Conservation (phyloP, 1,139 yeast species). For the Geotrichum candidum region DNA sequence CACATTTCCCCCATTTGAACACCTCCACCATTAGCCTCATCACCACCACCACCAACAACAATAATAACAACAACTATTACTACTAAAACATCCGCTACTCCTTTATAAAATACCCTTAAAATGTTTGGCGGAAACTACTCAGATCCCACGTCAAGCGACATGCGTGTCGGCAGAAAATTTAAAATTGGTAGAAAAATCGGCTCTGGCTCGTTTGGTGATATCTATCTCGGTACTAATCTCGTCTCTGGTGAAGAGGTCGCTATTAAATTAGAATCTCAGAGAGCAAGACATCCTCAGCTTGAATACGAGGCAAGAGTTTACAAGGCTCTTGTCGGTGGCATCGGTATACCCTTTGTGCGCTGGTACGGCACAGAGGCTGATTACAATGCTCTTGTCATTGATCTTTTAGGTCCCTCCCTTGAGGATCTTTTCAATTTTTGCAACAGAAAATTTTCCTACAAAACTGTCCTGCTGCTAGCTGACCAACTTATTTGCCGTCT, state of each 20-base stretch:
- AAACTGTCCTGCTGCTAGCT: conserved; percentile 86
- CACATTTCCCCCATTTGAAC: background rate
- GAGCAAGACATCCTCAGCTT: conserved; percentile 93
- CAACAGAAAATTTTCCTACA: conserved; percentile 85
- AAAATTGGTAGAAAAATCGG: conserved; percentile 96
- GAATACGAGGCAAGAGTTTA: conserved; percentile 96
- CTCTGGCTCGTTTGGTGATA: conserved; percentile 95
- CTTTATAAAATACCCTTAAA: background rate
- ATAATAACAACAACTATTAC: no score
- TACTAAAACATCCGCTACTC: background rate
- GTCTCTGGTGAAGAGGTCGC: conserved; percentile 97
- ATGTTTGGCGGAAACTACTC: background rate
- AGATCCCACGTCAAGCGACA: conserved; percentile 40
- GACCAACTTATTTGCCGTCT: conserved; percentile 92
- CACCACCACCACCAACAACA: background rate
- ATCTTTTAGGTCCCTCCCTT: conserved; percentile 87
- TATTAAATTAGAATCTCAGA: conserved; percentile 81
- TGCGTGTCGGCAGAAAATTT: conserved; percentile 91
- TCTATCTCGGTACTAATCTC: conserved; percentile 80
- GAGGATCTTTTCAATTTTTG: conserved; percentile 96
- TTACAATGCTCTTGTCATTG: conserved; percentile 95
- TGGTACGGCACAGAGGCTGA: conserved; percentile 98
- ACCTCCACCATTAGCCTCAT: background rate
- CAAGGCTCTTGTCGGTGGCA: conserved; percentile 91
- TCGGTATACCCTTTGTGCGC: conserved; percentile 93